A percentile compares a stretch with the other conserved stretches of the same genome.
These are phyloP conservation scores for Aurantiochytrium sp. DNA, from an alignment of 108 stramenopile genomes.

Conservation along the genomic window DNA sequence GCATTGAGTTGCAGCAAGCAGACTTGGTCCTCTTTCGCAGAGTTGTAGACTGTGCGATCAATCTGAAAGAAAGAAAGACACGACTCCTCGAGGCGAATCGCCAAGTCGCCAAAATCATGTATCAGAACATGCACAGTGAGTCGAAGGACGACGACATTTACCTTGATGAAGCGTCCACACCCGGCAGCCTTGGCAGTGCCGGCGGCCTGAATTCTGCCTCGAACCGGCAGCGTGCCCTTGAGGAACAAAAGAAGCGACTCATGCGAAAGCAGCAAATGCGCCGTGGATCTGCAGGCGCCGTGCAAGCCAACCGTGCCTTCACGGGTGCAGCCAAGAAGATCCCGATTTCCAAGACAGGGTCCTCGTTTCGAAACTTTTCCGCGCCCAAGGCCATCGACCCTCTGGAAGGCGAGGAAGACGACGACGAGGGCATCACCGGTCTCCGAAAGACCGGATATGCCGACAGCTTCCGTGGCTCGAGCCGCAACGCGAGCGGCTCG, in stretches of 20 bases:
- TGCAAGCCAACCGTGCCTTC: background rate
- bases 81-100: background rate
- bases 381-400: conserved; percentile 13
- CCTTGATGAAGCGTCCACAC: background rate
- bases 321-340: background rate
- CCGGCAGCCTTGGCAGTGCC: background rate
- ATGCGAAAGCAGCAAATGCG: conserved; percentile 9
- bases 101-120: background rate
- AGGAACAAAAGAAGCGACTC: background rate
- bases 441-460: background rate
- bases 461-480: background rate
- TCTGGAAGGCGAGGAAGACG: background rate
- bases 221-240: background rate
- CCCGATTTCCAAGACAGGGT: background rate
- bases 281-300: background rate
- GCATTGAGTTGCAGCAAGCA: no score
- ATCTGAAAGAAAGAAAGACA: no score
- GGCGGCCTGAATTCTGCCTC: background rate
- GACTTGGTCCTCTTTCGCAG: no score
- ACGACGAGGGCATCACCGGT: background rate
- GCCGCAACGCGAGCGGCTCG: background rate
- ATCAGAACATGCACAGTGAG: background rate
- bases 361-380: background rate
- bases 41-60: no score
- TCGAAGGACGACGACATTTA: background rate